phyloP scores from a whole-genome alignment of 108 stramenopile genomes.

The Fragilaria radians region DNA sequence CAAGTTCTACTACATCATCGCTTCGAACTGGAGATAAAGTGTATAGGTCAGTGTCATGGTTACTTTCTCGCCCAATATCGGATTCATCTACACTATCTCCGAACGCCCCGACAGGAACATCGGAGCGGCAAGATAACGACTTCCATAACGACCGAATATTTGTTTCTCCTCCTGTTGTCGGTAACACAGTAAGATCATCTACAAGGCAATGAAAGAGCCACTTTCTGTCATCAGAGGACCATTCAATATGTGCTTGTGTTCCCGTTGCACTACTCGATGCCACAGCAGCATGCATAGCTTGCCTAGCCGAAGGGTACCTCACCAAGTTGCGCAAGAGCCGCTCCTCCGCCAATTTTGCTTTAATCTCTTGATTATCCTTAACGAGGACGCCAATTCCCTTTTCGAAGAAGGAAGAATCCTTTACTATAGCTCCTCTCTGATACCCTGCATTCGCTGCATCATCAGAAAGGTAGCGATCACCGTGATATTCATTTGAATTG shows the following conservation, averaged over 20 bases:
- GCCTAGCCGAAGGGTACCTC: slow-evolving; percentile 39
- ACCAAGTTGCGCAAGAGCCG: slow-evolving; percentile 43
- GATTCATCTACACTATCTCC: neutral
- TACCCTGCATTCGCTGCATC: slow-evolving; percentile 50
- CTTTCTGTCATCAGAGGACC: slow-evolving; percentile 50
- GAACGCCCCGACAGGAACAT: slow-evolving; percentile 41
- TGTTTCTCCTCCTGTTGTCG: slow-evolving; percentile 26
- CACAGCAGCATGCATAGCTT: slow-evolving; percentile 39
- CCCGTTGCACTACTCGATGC: slow-evolving; percentile 32
- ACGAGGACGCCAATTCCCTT: slow-evolving; percentile 30
- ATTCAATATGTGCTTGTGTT: slow-evolving; percentile 32
- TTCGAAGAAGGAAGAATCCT: slow-evolving; percentile 24
- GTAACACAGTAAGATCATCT: slow-evolving; percentile 24
- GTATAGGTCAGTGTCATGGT: neutral
- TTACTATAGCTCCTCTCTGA: slow-evolving; percentile 9
- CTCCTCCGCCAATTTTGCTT: slow-evolving; percentile 39
- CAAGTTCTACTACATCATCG: neutral
- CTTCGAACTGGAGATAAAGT: neutral
- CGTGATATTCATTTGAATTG: slow-evolving; percentile 70
- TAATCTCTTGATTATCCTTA: slow-evolving; percentile 21
- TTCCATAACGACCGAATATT: slow-evolving; percentile 23
- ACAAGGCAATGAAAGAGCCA: slow-evolving; percentile 66
- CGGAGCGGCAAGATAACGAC: slow-evolving; percentile 16
- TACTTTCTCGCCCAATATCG: neutral
- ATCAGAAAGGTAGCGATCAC: slow-evolving; percentile 37